These are phyloP conservation scores for Colletotrichum sp. DNA, from an alignment of 2,329 filamentous ascomycete species.

Conservation along the genomic window DNA sequence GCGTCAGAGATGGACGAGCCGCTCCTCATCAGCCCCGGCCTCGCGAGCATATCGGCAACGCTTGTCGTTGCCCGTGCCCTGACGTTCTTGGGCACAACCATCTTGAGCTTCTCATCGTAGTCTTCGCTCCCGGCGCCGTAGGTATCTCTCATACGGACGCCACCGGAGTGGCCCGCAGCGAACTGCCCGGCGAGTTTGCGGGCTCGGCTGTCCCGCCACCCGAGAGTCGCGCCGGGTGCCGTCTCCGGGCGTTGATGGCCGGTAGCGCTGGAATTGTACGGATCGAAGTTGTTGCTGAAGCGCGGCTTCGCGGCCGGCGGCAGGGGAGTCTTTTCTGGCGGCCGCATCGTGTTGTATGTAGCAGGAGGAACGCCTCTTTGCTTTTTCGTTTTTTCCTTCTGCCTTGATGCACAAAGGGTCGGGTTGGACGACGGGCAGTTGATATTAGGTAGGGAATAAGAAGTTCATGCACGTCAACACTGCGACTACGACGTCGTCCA, in stretches of 20 bases:
- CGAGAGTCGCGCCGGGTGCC: constrained; percentile 56
- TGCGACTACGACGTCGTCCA: background rate
- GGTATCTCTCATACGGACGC: constrained; percentile 65
- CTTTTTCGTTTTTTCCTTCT: background rate
- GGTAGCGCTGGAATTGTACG: constrained; percentile 75
- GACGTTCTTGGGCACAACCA: constrained; percentile 47
- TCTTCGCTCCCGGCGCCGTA: constrained; percentile 68
- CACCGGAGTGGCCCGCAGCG: constrained; percentile 58
- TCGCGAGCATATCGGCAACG: constrained; percentile 59
- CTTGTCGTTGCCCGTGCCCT: constrained; percentile 44
- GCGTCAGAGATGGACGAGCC: constrained; percentile 5
- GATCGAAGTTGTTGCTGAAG: constrained; percentile 59
- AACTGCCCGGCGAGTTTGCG: constrained; percentile 76
- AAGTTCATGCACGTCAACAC: background rate
- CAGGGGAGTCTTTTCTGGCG: constrained; percentile 9
- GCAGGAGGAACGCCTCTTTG: background rate
- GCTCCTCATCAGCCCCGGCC: constrained; percentile 47
- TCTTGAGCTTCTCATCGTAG: constrained; percentile 50
- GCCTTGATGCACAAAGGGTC: background rate
- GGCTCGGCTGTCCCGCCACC: constrained; percentile 75
- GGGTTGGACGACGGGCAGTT: background rate
- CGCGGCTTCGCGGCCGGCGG: constrained; percentile 45
- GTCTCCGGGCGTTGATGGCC: constrained; percentile 82
- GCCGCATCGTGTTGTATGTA: background rate
- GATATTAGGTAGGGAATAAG: background rate